A percentile compares a stretch with the other conserved stretches of the same genome.
Conservation (phyloP, 345 rosid species). For the Atalantia buxifolia region DNA sequence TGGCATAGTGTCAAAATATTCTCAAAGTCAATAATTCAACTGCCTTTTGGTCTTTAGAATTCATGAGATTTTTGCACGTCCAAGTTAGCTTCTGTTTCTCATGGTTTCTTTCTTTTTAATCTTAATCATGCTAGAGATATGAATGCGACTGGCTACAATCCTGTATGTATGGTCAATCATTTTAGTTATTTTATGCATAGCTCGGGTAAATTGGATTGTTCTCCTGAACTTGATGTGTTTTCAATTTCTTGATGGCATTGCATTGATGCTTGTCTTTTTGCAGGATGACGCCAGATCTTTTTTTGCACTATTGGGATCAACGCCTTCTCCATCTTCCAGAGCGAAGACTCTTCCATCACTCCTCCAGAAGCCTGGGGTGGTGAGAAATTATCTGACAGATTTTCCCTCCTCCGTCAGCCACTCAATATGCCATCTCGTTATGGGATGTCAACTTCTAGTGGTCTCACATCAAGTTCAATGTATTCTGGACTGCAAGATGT, state of each 20-base stretch:
- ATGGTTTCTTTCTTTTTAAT: background rate
- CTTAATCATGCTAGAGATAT: background rate
- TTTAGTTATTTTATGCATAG: background rate
- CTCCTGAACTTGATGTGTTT: background rate
- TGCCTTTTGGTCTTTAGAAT: background rate
- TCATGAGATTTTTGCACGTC: background rate
- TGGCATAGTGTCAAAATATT: background rate
- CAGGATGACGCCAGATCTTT: slow-evolving; percentile 70
- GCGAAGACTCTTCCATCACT: slow-evolving; percentile 71
- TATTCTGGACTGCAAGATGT: slow-evolving; percentile 67
- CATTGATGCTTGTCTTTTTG: slow-evolving; percentile 8
- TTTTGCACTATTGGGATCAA: slow-evolving; percentile 39
- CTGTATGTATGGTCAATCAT: background rate
- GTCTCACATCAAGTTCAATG: slow-evolving; percentile 57
- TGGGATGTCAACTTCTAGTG: slow-evolving; percentile 46
- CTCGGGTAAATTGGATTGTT: background rate
- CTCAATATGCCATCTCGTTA: slow-evolving; percentile 58
- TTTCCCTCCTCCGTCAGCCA: slow-evolving; percentile 46
- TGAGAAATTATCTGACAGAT: slow-evolving; percentile 74
- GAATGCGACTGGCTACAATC: background rate
- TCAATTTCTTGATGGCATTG: background rate
- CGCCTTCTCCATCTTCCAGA: slow-evolving; percentile 65
- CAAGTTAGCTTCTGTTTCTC: background rate
- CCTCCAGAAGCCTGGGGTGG: slow-evolving; percentile 99
- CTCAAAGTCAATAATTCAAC: background rate